phyloP scores from a whole-genome alignment of 1,139 yeast species.

The Debaryomyces singareniensis region DNA sequence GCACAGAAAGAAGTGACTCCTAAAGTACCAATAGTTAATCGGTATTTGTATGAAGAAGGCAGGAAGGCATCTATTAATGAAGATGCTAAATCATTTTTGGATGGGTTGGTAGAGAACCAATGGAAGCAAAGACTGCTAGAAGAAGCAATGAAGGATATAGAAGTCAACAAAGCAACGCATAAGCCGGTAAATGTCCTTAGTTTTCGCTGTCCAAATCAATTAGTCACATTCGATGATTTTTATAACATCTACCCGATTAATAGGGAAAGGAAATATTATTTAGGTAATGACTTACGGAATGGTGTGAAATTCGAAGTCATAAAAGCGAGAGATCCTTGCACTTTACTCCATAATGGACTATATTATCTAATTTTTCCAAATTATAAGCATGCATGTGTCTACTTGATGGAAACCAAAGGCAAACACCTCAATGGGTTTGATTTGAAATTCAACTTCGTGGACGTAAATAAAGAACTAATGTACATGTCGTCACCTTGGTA shows the following conservation, averaged over 20 bases:
- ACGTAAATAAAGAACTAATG: conserved; percentile 12
- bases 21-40: conserved; percentile 20
- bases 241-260: conserved; percentile 26
- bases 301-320: conserved; percentile 29
- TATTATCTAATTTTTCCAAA: conserved; percentile 49
- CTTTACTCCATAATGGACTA: conserved; percentile 37
- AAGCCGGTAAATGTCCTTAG: conserved; percentile 24
- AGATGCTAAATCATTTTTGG: conserved; percentile 17
- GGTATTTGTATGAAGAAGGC: conserved; percentile 19
- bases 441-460: conserved; percentile 38
- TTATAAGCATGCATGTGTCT: conserved; percentile 44
- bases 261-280: conserved; percentile 22
- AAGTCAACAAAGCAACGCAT: conserved; percentile 5
- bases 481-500: conserved; percentile 23
- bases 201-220: conserved; percentile 32
- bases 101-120: conserved; percentile 22
- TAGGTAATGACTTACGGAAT: conserved; percentile 14
- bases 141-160: conserved; percentile 19
- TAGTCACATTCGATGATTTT: conserved; percentile 32
- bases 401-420: conserved; percentile 41
- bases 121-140: conserved; percentile 26
- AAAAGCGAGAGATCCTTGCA: conserved; percentile 43
- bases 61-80: conserved; percentile 2
- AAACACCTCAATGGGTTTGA: conserved; percentile 47
- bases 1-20: conserved; percentile 24